Evolutionary conservation across 1,139 yeast species (phyloP).

Genomic region (Sugiyamaella grinbergsii): DNA sequence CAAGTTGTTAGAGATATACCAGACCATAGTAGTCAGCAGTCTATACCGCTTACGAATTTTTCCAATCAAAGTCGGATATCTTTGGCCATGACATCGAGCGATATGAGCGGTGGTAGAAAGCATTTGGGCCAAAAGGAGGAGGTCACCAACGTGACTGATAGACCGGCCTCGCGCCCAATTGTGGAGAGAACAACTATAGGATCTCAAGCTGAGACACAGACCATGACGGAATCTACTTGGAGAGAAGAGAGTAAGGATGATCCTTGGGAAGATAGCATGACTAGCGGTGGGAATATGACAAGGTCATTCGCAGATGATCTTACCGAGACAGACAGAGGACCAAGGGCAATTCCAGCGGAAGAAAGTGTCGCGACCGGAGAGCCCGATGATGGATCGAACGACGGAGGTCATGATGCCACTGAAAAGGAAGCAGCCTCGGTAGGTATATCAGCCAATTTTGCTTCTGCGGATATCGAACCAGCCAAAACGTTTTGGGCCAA

Average conservation of each 20-base stretch:
- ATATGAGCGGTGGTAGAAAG: conserved; percentile 1
- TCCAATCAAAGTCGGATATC: conserved; percentile 13
- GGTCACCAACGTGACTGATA: background rate
- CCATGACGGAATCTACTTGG: conserved; percentile 7
- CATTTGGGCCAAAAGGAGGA: background rate
- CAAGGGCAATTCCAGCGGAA: background rate
- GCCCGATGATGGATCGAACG: background rate
- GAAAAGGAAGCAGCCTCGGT: background rate
- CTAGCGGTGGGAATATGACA: background rate
- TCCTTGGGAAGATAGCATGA: background rate
- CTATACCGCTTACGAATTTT: conserved; percentile 8
- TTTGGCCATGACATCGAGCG: conserved; percentile 2
- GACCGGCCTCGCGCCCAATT: background rate
- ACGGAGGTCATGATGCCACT: background rate
- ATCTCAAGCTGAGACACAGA: conserved; percentile 1
- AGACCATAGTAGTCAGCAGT: conserved; percentile 1
- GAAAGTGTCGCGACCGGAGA: background rate
- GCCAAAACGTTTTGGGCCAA: background rate
- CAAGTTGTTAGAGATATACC: background rate
- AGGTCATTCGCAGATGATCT: conserved; percentile 4
- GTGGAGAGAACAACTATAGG: background rate
- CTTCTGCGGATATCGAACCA: conserved; percentile 5
- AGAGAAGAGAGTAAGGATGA: background rate
- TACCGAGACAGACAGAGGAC: background rate
- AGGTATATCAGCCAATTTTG: background rate